A percentile compares a stretch with the other conserved stretches of the same genome.
phyloP scores from a whole-genome alignment of 2,329 filamentous ascomycete species.

The Balansia obtecta region DNA sequence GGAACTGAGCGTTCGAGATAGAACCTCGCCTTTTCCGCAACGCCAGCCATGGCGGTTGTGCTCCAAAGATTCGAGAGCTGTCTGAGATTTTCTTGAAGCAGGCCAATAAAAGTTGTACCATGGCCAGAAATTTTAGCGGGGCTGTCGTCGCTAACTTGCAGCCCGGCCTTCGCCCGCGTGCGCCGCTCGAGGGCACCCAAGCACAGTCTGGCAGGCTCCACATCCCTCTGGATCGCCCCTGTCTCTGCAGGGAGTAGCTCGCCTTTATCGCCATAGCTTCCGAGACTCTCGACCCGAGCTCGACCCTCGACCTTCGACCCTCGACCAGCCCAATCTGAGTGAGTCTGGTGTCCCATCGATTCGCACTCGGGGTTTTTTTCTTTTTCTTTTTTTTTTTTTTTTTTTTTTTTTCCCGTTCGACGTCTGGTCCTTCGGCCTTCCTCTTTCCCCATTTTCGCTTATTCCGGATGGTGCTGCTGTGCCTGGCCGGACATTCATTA shows the following conservation, averaged over 20 bases:
- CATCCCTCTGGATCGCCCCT: neutral
- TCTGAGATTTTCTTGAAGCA: constrained; percentile 24
- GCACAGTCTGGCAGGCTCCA: too few relatives aligned
- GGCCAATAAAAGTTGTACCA: constrained; percentile 8
- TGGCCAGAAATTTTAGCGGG: constrained; percentile 13
- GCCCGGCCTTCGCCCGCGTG: constrained; percentile 1
- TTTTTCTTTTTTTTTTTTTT: too few relatives aligned
- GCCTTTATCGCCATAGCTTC: constrained; percentile 8
- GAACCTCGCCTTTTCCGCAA: constrained; percentile 89
- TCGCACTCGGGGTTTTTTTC: too few relatives aligned
- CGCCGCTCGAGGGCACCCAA: neutral
- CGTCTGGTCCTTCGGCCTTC: constrained; percentile 1
- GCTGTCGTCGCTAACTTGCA: neutral
- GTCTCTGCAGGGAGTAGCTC: neutral
- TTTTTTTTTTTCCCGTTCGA: constrained; percentile 1
- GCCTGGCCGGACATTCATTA: constrained; percentile 4
- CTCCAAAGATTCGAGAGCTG: neutral
- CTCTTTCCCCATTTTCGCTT: constrained; percentile 14
- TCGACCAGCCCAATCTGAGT: neutral
- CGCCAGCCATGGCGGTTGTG: constrained; percentile 53
- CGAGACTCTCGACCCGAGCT: constrained; percentile 9
- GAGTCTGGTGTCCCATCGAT: neutral
- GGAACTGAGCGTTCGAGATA: constrained; percentile 87
- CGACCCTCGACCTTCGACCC: too few relatives aligned
- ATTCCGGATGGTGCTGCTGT: constrained; percentile 18